These are phyloP conservation scores for Copromyces sp. DNA, from an alignment of 495 filamentous ascomycete genomes.

Conservation along the genomic window DNA sequence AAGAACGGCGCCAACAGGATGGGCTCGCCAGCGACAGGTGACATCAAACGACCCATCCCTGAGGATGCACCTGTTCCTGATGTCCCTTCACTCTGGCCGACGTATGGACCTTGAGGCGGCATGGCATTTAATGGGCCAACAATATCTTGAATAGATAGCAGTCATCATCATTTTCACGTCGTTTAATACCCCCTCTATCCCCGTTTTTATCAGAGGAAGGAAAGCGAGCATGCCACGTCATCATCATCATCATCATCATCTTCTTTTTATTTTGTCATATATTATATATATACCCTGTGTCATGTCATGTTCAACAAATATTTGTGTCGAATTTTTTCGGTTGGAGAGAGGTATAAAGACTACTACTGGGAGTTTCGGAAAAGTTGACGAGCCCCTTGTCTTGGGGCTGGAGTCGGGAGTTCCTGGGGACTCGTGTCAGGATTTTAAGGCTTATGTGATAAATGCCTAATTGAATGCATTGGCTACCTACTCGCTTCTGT, in stretches of 20 bases:
- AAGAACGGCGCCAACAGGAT: background rate
- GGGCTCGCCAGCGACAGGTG: background rate
- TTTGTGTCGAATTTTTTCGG: background rate
- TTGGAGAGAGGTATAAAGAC: background rate
- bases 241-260: background rate
- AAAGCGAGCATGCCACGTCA: background rate
- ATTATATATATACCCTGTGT: background rate
- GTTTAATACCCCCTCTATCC: background rate
- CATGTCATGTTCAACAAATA: background rate
- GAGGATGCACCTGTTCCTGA: background rate
- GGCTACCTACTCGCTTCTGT: background rate
- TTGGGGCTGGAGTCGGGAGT: background rate
- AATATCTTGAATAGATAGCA: background rate
- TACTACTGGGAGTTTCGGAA: background rate
- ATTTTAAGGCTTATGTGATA: background rate
- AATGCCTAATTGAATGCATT: background rate
- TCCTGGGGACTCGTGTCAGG: background rate
- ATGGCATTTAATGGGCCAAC: background rate
- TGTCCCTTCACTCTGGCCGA: background rate
- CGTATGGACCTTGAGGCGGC: background rate
- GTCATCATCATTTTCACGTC: background rate
- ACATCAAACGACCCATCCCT: background rate
- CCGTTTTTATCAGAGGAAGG: background rate
- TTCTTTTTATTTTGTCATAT: background rate
- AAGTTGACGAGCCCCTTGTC: background rate